Evolutionary conservation across 2,329 filamentous ascomycete species (phyloP).

Genomic region (Penicillium italicum): DNA sequence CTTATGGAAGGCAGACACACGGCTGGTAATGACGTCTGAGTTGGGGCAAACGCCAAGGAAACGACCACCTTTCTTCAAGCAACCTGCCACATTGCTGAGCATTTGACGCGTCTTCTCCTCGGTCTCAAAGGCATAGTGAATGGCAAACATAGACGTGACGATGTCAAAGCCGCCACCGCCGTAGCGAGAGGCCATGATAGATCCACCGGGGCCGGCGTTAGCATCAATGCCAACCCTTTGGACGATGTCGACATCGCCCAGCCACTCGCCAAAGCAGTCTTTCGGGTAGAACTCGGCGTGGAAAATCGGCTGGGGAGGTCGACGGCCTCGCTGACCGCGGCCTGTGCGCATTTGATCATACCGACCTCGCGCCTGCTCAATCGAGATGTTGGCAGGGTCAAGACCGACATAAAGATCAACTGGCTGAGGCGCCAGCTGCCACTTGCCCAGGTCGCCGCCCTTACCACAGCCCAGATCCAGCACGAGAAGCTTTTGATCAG

Average conservation of each 20-base stretch:
- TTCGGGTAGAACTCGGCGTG: constrained; percentile 85
- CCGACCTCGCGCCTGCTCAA: constrained; percentile 82
- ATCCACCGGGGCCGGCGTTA: constrained; percentile 57
- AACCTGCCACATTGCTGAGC: constrained; percentile 86
- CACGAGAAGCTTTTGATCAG: constrained; percentile 65
- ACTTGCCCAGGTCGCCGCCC: constrained; percentile 91
- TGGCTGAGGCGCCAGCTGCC: constrained; percentile 86
- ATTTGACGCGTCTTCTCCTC: constrained; percentile 87
- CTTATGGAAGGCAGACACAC: constrained; percentile 73
- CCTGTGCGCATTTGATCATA: constrained; percentile 68
- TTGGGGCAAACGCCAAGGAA: constrained; percentile 98
- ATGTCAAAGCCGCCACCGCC: constrained; percentile 84
- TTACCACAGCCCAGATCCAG: constrained; percentile 96
- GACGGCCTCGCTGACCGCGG: constrained; percentile 52
- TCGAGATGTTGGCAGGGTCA: constrained; percentile 87
- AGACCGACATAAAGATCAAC: constrained; percentile 93
- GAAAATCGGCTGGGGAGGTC: constrained; percentile 59
- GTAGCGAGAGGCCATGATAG: constrained; percentile 59
- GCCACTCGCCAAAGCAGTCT: constrained; percentile 83
- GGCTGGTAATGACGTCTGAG: constrained; percentile 79
- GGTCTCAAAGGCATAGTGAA: constrained; percentile 96
- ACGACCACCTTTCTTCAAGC: constrained; percentile 86
- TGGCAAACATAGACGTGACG: constrained; percentile 98
- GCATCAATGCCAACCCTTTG: constrained; percentile 82
- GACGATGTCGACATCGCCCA: constrained; percentile 78